Evolutionary conservation across 805 yeast species (phyloP).

Genomic region (Ogataea henricii): DNA sequence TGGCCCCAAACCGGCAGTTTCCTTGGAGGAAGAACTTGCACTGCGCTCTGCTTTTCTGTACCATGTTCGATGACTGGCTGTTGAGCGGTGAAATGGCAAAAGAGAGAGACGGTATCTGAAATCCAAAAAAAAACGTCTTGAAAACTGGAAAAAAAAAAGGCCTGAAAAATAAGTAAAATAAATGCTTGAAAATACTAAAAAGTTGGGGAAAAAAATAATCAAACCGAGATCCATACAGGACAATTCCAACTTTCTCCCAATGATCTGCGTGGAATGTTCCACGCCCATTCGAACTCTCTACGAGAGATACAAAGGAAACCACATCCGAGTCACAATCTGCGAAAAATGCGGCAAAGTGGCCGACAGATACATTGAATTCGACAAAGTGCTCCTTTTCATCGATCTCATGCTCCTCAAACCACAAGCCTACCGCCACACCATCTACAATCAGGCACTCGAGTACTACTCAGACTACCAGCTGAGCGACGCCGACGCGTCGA

Average conservation of each 20-base stretch:
- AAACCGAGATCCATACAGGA: too few relatives aligned
- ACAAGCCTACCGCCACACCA: constrained; percentile 84
- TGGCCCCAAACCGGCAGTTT: constrained; percentile 43
- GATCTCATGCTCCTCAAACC: constrained; percentile 83
- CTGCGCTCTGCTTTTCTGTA: constrained; percentile 34
- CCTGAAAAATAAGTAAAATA: too few relatives aligned
- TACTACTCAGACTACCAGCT: constrained; percentile 33
- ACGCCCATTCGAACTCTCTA: constrained; percentile 64
- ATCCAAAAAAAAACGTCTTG: not conserved
- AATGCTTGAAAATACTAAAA: not conserved
- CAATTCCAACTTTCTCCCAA: constrained; percentile 35
- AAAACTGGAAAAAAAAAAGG: too few relatives aligned
- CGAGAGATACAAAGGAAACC: constrained; percentile 71
- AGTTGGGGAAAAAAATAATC: too few relatives aligned
- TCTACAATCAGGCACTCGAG: constrained; percentile 56
- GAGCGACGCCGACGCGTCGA: constrained; percentile 6
- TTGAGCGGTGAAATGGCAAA: too few relatives aligned
- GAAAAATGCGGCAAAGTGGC: constrained; percentile 69
- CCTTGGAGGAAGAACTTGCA: constrained; percentile 47
- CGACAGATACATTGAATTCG: constrained; percentile 91
- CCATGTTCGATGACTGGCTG: too few relatives aligned
- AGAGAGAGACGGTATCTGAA: too few relatives aligned
- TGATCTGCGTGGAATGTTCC: constrained; percentile 93
- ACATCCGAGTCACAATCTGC: constrained; percentile 80
- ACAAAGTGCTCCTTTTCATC: constrained; percentile 77